These are phyloP conservation scores for Phytophthora ohioensis DNA, from an alignment of 352 stramenopile species.

Conservation along the genomic window DNA sequence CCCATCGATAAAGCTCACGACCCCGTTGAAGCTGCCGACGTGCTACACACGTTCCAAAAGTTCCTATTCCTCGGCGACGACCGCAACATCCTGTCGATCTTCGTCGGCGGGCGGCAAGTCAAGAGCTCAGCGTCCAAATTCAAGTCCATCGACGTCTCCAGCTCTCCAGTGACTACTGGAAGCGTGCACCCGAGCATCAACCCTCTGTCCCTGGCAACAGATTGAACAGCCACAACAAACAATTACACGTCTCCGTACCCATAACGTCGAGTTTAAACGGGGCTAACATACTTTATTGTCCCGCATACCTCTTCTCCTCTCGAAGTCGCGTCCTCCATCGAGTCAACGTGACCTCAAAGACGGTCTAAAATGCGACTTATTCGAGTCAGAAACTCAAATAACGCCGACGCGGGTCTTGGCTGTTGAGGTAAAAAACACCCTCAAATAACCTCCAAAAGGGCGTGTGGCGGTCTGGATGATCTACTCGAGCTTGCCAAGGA, in stretches of 20 bases:
- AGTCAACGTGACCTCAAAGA: not conserved
- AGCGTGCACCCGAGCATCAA: constrained; percentile 35
- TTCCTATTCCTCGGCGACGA: constrained; percentile 39
- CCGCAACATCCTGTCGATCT: constrained; percentile 71
- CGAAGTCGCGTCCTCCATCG: not conserved
- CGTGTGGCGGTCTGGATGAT: not conserved
- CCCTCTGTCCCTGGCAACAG: constrained; percentile 24
- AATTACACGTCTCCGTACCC: not conserved
- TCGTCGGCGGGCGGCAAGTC: constrained; percentile 72
- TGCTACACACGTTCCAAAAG: constrained; percentile 90
- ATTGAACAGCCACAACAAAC: constrained; percentile 5
- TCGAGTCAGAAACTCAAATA: constrained; percentile 12
- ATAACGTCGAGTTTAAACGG: constrained; percentile 4
- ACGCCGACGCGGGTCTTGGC: constrained; percentile 6
- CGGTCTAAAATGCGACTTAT: not conserved
- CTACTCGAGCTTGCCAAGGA: constrained; percentile 97
- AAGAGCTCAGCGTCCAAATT: constrained; percentile 39
- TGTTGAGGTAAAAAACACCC: not conserved
- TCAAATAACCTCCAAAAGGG: constrained; percentile 8
- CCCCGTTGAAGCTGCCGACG: constrained; percentile 49
- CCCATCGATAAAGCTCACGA: constrained; percentile 77
- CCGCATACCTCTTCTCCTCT: constrained; percentile 14
- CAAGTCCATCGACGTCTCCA: constrained; percentile 11
- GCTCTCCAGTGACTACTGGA: constrained; percentile 30
- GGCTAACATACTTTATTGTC: constrained; percentile 59